phyloP scores from a whole-genome alignment of 2,329 filamentous ascomycete genomes.

The Lasiodiplodia theobromae region DNA sequence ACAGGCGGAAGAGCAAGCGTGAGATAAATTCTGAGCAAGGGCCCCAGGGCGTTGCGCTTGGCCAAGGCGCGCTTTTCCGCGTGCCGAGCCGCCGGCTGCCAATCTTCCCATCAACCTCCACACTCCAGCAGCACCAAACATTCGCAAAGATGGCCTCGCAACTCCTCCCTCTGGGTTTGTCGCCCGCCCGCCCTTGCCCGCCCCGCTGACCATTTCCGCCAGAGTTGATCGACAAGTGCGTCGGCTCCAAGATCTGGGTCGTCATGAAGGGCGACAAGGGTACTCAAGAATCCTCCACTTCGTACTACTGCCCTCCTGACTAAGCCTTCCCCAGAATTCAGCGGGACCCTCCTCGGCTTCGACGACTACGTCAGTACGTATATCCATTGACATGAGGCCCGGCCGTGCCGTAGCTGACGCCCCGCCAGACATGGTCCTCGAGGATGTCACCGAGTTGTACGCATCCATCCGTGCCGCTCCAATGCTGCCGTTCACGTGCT shows the following conservation, averaged over 20 bases:
- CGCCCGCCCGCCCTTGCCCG: neutral
- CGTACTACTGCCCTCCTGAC: neutral
- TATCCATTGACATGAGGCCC: neutral
- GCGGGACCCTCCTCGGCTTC: conserved; percentile 91
- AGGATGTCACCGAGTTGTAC: conserved; percentile 96
- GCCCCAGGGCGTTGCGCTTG: too few relatives aligned
- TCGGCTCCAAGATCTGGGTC: conserved; percentile 97
- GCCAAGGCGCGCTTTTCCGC: neutral
- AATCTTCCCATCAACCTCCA: conserved; percentile 1
- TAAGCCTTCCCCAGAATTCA: conserved; percentile 74
- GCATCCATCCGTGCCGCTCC: conserved; percentile 38
- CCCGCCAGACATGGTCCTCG: conserved; percentile 88
- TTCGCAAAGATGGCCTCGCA: conserved; percentile 37
- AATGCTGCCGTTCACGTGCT: neutral
- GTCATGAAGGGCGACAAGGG: conserved; percentile 99
- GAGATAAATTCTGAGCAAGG: too few relatives aligned
- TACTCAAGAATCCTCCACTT: conserved; percentile 48
- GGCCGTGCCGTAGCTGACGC: neutral
- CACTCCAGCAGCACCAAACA: neutral
- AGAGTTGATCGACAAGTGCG: conserved; percentile 99
- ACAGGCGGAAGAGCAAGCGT: neutral
- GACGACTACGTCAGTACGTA: conserved; percentile 99
- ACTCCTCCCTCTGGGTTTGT: conserved; percentile 46
- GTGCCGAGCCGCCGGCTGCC: conserved; percentile 12
- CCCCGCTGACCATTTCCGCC: conserved; percentile 4